Conservation (phyloP, 2,329 filamentous ascomycete species). For the Aspergillus terreus region DNA sequence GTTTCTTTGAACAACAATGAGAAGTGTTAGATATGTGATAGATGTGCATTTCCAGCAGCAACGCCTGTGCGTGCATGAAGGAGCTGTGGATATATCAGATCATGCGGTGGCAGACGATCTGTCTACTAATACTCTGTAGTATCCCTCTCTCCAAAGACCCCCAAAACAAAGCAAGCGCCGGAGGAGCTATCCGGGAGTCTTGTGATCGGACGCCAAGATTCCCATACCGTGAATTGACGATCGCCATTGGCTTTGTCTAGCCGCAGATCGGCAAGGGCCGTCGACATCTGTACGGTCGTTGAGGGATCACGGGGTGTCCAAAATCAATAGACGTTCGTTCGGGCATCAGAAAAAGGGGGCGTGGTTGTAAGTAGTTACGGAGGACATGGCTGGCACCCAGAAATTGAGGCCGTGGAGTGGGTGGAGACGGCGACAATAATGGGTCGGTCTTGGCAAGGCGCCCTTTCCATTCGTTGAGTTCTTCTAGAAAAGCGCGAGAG, state of each 20-base stretch:
- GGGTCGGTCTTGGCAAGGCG: background rate
- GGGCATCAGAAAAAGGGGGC: background rate
- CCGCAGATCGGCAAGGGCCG: constrained; percentile 3
- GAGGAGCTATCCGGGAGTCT: background rate
- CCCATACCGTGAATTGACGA: constrained; percentile 5
- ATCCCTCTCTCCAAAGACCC: too few species aligned
- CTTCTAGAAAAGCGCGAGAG: constrained; percentile 14
- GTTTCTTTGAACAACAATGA: background rate
- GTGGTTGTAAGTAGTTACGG: background rate
- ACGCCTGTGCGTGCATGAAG: background rate
- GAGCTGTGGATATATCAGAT: background rate
- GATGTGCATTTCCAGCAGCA: background rate
- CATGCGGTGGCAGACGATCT: background rate
- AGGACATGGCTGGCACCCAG: background rate
- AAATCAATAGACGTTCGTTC: background rate
- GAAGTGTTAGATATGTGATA: background rate
- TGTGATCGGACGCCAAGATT: constrained; percentile 12
- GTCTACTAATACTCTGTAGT: background rate
- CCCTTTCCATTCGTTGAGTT: constrained; percentile 3
- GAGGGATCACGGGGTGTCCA: background rate
- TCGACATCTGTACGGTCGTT: background rate
- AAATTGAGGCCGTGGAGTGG: background rate
- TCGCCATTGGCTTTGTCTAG: constrained; percentile 4
- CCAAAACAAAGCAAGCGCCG: too few species aligned
- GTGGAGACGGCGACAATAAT: constrained; percentile 5